Percentiles rank a stretch among this genome's conserved stretches.
These are phyloP conservation scores for Colletotrichum lupini DNA, from an alignment of 2,329 filamentous ascomycete species.

Conservation along the genomic window DNA sequence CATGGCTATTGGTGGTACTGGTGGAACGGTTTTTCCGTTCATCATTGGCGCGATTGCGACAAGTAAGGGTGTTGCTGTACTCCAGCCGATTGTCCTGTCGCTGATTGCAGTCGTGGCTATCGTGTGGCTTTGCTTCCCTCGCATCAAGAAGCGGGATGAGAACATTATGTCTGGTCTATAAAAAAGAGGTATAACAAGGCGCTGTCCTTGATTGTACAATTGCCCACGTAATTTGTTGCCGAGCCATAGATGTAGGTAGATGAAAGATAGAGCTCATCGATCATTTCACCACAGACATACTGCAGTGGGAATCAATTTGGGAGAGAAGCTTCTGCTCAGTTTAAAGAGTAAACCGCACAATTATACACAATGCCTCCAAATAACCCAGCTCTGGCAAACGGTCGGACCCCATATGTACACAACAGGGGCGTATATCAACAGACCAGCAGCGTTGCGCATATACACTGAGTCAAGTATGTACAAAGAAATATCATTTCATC, in stretches of 20 bases:
- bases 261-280: neutral
- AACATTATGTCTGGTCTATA: neutral
- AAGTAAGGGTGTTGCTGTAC: conserved; percentile 57
- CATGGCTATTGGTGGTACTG: conserved; percentile 76
- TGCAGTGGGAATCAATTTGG: neutral
- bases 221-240: neutral
- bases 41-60: conserved; percentile 71
- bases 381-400: conserved; percentile 22
- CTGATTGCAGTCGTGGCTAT: conserved; percentile 49
- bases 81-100: conserved; percentile 62
- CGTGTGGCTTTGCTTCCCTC: conserved; percentile 51
- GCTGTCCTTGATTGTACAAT: no score
- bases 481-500: conserved; percentile 13
- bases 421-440: neutral
- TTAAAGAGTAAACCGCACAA: conserved; percentile 11
- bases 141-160: conserved; percentile 46
- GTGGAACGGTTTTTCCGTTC: conserved; percentile 72
- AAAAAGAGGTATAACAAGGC: no score
- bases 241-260: neutral
- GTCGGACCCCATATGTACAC: conserved; percentile 11
- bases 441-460: conserved; percentile 1
- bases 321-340: neutral
- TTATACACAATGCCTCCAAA: conserved; percentile 19
- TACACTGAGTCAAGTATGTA: conserved; percentile 30
- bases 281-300: neutral